These are phyloP conservation scores for Stephanodiscus triporus DNA, from an alignment of 108 stramenopile genomes.

Conservation along the genomic window DNA sequence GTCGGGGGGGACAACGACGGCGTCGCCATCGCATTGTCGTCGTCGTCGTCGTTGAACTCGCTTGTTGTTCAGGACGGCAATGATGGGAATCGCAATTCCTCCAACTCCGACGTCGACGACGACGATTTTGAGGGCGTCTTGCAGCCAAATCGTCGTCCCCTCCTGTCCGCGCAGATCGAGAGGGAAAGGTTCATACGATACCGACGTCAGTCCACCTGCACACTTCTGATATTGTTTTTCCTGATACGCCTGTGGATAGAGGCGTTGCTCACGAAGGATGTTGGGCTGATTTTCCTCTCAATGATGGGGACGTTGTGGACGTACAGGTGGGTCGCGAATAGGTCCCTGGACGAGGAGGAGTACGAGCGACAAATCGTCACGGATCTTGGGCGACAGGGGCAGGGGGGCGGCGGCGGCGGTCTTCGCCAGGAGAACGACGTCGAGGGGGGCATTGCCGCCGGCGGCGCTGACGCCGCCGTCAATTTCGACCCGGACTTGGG, in stretches of 20 bases:
- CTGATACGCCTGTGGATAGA: constrained; percentile 85
- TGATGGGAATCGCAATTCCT: background rate
- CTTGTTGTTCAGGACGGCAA: background rate
- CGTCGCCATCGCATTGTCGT: too few species aligned
- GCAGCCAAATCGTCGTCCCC: constrained; percentile 19
- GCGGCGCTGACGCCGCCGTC: constrained; percentile 38
- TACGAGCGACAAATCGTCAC: constrained; percentile 61
- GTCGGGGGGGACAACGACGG: too few species aligned
- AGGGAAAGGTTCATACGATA: constrained; percentile 71
- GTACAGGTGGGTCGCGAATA: constrained; percentile 64
- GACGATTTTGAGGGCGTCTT: background rate
- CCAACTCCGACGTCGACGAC: too few species aligned
- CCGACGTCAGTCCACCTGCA: constrained; percentile 70
- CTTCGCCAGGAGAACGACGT: background rate
- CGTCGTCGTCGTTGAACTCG: background rate
- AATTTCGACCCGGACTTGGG: constrained; percentile 62
- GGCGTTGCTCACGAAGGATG: constrained; percentile 66
- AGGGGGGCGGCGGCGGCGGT: background rate
- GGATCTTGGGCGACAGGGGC: background rate
- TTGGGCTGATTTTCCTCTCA: constrained; percentile 64
- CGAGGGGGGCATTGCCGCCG: background rate
- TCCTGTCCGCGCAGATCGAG: constrained; percentile 39
- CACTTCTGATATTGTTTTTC: constrained; percentile 67
- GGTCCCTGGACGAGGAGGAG: constrained; percentile 76
- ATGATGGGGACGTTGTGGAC: constrained; percentile 75